Percentiles rank a stretch among this genome's conserved stretches.
Conservation (phyloP, 1,139 yeast species). For the Debaryomyces fabryi region DNA sequence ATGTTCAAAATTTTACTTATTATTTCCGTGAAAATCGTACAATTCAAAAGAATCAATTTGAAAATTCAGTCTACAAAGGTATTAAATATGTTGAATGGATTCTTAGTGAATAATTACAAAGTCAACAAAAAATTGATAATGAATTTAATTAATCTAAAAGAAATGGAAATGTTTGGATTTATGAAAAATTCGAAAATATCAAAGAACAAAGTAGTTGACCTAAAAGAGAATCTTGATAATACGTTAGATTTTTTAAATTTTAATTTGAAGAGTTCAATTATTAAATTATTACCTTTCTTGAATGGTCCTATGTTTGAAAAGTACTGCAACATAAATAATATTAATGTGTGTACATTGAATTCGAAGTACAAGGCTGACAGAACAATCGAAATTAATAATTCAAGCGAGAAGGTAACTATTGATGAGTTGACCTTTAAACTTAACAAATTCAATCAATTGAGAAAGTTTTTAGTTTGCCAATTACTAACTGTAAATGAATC, state of each 20-base stretch:
- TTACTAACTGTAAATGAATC: constrained; percentile 40
- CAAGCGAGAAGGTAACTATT: not conserved
- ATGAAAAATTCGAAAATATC: constrained; percentile 15
- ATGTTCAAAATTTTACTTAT: constrained; percentile 40
- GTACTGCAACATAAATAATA: constrained; percentile 42
- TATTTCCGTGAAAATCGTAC: constrained; percentile 33
- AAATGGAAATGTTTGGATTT: constrained; percentile 29
- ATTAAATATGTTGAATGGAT: constrained; percentile 29
- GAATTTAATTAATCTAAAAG: constrained; percentile 36
- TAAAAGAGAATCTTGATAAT: constrained; percentile 16
- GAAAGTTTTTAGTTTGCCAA: constrained; percentile 45
- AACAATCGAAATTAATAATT: constrained; percentile 9
- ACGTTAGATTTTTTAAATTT: constrained; percentile 31
- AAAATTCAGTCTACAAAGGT: constrained; percentile 29
- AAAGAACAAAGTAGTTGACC: constrained; percentile 1
- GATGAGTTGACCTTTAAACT: constrained; percentile 19
- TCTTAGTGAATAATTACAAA: constrained; percentile 38
- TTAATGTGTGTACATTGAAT: constrained; percentile 23
- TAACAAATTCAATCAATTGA: constrained; percentile 37
- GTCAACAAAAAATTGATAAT: constrained; percentile 43
- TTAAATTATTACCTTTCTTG: constrained; percentile 34
- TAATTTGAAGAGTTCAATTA: constrained; percentile 32
- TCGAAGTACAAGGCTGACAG: constrained; percentile 18
- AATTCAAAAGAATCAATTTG: constrained; percentile 28
- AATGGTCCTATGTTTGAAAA: constrained; percentile 46